Evolutionary conservation across 352 stramenopile genomes (phyloP).

Genomic region (Phytophthora pseudosyringae): DNA sequence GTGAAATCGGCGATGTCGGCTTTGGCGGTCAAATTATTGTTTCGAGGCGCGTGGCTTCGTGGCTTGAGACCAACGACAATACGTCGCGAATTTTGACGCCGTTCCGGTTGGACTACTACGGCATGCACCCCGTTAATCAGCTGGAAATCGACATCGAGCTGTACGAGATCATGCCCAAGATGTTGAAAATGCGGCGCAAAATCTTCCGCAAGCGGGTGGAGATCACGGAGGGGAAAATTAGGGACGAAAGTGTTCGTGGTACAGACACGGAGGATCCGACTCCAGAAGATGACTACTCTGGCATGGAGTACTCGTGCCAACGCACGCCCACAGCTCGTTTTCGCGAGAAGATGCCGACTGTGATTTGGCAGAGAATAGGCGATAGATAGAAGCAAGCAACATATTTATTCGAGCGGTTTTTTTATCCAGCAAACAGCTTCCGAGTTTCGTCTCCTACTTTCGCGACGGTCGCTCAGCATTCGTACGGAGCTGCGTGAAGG

Average conservation of each 20-base stretch:
- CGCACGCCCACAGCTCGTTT: slow-evolving; percentile 50
- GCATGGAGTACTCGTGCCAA: slow-evolving; percentile 46
- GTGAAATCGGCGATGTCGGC: slow-evolving; percentile 69
- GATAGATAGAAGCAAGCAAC: slow-evolving; percentile 37
- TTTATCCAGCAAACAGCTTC: slow-evolving; percentile 10
- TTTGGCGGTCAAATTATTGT: slow-evolving; percentile 75
- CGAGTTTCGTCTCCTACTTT: slow-evolving; percentile 25
- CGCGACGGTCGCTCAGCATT: slow-evolving; percentile 24
- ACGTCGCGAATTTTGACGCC: slow-evolving; percentile 46
- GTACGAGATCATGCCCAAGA: slow-evolving; percentile 65
- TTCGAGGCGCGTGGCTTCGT: slow-evolving; percentile 64
- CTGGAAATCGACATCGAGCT: slow-evolving; percentile 67
- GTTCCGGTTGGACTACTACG: slow-evolving; percentile 61
- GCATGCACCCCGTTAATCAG: slow-evolving; percentile 49
- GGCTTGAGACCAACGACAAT: slow-evolving; percentile 46
- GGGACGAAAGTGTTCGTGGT: slow-evolving; percentile 31
- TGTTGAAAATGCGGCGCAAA: slow-evolving; percentile 57
- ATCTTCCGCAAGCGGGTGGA: slow-evolving; percentile 55
- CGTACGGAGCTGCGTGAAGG: slow-evolving; percentile 21
- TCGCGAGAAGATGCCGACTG: slow-evolving; percentile 42
- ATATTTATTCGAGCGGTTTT: slow-evolving; percentile 43
- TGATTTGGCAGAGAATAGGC: slow-evolving; percentile 42
- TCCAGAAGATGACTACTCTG: slow-evolving; percentile 41
- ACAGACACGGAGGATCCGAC: slow-evolving; percentile 45
- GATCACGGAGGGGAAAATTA: slow-evolving; percentile 34